Conservation (phyloP, 2,329 filamentous ascomycete species). For the Mycosphaerelloides madeirae region DNA sequence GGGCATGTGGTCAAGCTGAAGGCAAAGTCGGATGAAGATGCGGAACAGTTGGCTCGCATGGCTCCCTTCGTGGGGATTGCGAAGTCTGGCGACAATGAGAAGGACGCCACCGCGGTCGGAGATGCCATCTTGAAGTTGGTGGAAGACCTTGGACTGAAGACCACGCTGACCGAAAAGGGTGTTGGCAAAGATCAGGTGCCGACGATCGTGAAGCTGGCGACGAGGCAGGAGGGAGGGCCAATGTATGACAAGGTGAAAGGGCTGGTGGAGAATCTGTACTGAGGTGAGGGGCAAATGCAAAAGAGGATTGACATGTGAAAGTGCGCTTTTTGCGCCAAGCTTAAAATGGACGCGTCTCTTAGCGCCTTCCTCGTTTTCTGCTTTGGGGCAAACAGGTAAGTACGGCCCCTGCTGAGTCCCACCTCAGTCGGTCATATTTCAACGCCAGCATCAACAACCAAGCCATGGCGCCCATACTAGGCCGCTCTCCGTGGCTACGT, state of each 20-base stretch:
- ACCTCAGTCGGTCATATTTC: too few relatives aligned
- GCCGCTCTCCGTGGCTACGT: too few relatives aligned
- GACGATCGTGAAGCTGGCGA: slow-evolving; percentile 43
- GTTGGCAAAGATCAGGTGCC: slow-evolving; percentile 40
- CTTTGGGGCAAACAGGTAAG: too few relatives aligned
- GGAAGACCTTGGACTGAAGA: slow-evolving; percentile 40
- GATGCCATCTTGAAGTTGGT: slow-evolving; percentile 44
- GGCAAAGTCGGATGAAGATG: slow-evolving; percentile 41
- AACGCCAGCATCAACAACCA: too few relatives aligned
- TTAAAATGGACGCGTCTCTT: too few relatives aligned
- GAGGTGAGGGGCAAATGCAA: not conserved
- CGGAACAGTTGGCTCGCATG: slow-evolving; percentile 43
- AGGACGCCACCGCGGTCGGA: slow-evolving; percentile 44
- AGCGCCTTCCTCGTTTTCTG: too few relatives aligned
- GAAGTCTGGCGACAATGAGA: slow-evolving; percentile 36
- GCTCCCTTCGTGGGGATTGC: slow-evolving; percentile 41
- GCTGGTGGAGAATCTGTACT: slow-evolving; percentile 43
- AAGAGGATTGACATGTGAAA: too few relatives aligned
- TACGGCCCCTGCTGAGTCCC: not conserved
- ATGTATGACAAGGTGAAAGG: slow-evolving; percentile 41
- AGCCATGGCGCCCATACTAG: too few relatives aligned
- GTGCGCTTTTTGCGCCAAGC: too few relatives aligned
- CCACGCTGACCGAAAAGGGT: slow-evolving; percentile 44
- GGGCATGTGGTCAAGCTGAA: slow-evolving; percentile 53
- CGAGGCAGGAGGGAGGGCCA: slow-evolving; percentile 39